Evolutionary conservation across 176 grass and related monocot genomes (phyloP).

Genomic region (Cenchrus americanus): DNA sequence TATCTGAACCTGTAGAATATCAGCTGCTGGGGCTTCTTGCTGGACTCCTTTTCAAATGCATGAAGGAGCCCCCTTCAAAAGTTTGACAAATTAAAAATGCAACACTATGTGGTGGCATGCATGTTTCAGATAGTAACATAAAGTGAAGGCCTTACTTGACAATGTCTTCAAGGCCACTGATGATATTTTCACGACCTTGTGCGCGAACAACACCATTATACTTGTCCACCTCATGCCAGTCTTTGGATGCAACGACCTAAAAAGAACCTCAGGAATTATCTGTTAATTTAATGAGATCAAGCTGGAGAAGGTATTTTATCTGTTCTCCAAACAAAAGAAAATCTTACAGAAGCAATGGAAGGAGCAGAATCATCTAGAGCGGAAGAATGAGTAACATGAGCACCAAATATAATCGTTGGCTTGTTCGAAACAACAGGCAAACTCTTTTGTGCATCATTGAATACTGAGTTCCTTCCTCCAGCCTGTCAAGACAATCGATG

Average conservation of each 20-base stretch:
- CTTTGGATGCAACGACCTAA: slow-evolving; percentile 77
- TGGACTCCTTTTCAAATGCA: slow-evolving; percentile 50
- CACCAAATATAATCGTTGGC: slow-evolving; percentile 76
- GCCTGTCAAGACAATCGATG: slow-evolving; percentile 42
- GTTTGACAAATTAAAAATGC: background rate
- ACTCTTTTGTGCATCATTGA: slow-evolving; percentile 28
- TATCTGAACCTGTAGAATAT: slow-evolving; percentile 70
- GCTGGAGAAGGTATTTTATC: background rate
- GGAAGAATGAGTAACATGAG: slow-evolving; percentile 62
- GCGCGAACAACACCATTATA: slow-evolving; percentile 54
- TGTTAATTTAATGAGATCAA: slow-evolving; percentile 10
- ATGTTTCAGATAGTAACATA: slow-evolving; percentile 11
- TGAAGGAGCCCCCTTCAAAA: slow-evolving; percentile 62
- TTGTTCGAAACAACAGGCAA: slow-evolving; percentile 52
- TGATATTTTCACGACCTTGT: slow-evolving; percentile 59
- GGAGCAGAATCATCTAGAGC: slow-evolving; percentile 52
- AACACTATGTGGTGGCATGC: background rate
- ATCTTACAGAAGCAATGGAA: slow-evolving; percentile 73
- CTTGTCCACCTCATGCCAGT: slow-evolving; percentile 71
- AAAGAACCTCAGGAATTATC: slow-evolving; percentile 11
- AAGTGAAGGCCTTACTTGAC: slow-evolving; percentile 37
- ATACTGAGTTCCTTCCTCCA: slow-evolving; percentile 72
- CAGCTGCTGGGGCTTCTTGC: slow-evolving; percentile 49
- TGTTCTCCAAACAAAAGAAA: background rate
- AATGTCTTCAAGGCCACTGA: slow-evolving; percentile 51